Base-by-base conservation (phyloP, 2,329 filamentous ascomycete genomes). In the Claviceps pazoutovae region DNA sequence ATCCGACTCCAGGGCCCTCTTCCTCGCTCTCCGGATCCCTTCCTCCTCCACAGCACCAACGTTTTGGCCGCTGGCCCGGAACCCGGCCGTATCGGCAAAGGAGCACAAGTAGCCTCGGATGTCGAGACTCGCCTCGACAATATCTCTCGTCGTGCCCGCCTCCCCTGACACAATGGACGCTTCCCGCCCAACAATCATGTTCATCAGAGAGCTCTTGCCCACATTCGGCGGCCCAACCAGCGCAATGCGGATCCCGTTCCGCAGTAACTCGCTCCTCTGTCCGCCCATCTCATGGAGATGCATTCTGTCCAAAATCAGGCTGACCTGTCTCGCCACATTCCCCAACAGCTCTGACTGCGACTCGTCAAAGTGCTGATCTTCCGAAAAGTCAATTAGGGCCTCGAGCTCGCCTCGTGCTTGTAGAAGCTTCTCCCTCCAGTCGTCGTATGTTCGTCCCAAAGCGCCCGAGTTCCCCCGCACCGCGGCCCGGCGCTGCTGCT, bases 351-450 rank as follows among this genome's bases (percentile, higher is more conserved):
- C 78, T 0, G 75, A 70, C 0, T 88, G 86, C 2, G 87, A 84
- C 66, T 95, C 89, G 59, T 97, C 90, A 61, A 98, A 95, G 69
- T 97, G 87, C 68, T 98, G 91, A 61, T 97, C 93, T 65, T 98
- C 93, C 1, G 88, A 86, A 64, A 98, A 98, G 67, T 98, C 93
- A 55, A 98, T 97, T 58, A 98, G 70, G 0, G 93, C 93, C 68
- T 98, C 93, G 41, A 98, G 75, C 68, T 97, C 90, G 9, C 88
- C 93, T 2, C 93, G 80, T 9, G 90, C 90, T 56, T 84, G 76
- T 6, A 97, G 72, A 17, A 98, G 70, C 57, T 82, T 74, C 56
- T 79, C 72, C 26, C 91, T 81, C 93, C 93, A 98, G 9, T 61
- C 61, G 58, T 96, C 89, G 65, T 98, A 98, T 17, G 82, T 81